Percentiles rank a stretch among this genome's conserved stretches.
Evolutionary conservation across 2,329 filamentous ascomycete genomes (phyloP).

Genomic region (Phaeosphaeriaceae sp.): DNA sequence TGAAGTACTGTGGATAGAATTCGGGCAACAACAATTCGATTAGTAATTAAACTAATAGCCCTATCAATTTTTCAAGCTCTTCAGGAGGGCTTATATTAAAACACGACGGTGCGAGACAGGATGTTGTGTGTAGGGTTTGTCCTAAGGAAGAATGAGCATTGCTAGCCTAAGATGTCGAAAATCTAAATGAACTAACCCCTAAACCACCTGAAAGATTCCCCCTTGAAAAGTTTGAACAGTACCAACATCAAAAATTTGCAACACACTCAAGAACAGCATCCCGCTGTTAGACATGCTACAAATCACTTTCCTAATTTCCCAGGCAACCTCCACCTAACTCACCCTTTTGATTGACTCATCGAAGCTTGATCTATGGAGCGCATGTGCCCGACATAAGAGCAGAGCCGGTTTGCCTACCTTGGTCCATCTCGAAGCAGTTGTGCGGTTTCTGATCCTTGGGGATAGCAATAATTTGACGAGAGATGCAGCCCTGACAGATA

Average conservation of each 20-base stretch:
- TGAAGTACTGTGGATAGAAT: no score
- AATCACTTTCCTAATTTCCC: background rate
- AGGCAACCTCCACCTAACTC: background rate
- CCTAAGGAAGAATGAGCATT: background rate
- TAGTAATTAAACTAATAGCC: no score
- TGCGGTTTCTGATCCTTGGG: conserved; percentile 1
- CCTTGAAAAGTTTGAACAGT: background rate
- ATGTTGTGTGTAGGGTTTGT: no score
- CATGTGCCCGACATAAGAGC: conserved; percentile 1
- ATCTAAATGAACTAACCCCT: background rate
- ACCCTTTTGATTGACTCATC: background rate
- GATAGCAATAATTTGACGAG: background rate
- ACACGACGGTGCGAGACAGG: no score
- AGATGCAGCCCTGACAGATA: conserved; percentile 3
- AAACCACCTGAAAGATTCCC: background rate
- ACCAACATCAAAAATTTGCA: background rate
- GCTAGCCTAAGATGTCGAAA: background rate
- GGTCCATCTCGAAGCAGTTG: conserved; percentile 4
- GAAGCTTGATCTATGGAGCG: background rate
- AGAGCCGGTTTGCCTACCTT: conserved; percentile 4
- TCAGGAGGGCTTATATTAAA: no score
- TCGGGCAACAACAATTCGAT: no score
- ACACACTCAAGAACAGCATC: background rate
- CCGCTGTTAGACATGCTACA: background rate
- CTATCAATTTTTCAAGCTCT: no score